These are phyloP conservation scores for Chenopodium berlandieri DNA, from an alignment of 148 eudicot species.

Conservation along the genomic window DNA sequence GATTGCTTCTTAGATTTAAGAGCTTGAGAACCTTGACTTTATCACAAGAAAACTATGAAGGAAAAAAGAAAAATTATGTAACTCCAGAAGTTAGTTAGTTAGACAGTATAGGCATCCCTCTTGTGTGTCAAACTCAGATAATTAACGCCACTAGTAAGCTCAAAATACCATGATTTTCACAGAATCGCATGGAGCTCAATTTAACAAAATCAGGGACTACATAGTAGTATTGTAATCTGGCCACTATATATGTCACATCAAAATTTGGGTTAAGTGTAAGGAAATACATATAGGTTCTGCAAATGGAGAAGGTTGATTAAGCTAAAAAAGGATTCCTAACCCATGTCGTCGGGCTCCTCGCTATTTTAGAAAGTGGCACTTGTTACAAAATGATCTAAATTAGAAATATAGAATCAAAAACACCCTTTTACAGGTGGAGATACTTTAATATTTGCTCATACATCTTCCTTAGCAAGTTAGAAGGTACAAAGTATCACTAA, in stretches of 20 bases:
- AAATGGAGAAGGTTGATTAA: background rate
- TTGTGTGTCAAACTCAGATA: background rate
- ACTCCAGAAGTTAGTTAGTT: background rate
- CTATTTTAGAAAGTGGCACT: too few relatives aligned
- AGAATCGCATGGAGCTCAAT: background rate
- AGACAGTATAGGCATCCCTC: background rate
- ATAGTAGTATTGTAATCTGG: background rate
- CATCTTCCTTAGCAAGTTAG: background rate
- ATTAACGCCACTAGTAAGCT: background rate
- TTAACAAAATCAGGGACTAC: background rate
- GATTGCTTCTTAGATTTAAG: background rate
- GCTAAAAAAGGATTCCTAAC: background rate
- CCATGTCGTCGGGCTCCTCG: too few relatives aligned
- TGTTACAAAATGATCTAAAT: too few relatives aligned
- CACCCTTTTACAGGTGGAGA: background rate
- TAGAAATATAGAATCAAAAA: too few relatives aligned
- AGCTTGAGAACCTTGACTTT: background rate
- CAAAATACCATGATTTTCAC: background rate
- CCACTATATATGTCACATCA: background rate
- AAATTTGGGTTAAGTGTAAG: background rate
- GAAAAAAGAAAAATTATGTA: background rate
- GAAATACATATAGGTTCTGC: background rate
- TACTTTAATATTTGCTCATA: background rate
- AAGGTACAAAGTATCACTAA: too few relatives aligned
- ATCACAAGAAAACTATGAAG: background rate